Evolutionary conservation across 352 stramenopile species (phyloP).

Genomic region (Thraustotheca clavata): DNA sequence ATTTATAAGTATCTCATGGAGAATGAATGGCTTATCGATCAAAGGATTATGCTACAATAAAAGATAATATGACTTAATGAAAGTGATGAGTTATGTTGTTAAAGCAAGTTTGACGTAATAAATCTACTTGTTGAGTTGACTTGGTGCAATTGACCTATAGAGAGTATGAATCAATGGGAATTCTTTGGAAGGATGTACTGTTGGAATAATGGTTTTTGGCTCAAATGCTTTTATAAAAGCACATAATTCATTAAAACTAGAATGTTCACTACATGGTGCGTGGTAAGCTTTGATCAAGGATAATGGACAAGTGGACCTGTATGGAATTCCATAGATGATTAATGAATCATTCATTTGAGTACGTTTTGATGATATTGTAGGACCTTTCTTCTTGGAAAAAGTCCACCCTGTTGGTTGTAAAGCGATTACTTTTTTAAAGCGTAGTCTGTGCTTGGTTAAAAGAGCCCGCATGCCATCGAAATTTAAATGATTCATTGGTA

Average conservation of each 20-base stretch:
- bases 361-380: conserved; percentile 58
- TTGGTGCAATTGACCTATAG: conserved; percentile 64
- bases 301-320: conserved; percentile 41
- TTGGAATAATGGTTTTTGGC: conserved; percentile 87
- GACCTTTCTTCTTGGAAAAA: conserved; percentile 42
- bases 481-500: conserved; percentile 89
- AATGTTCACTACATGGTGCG: conserved; percentile 75
- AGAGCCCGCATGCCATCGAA: conserved; percentile 81
- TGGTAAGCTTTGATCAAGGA: background rate
- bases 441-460: conserved; percentile 52
- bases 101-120: conserved; percentile 37
- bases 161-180: background rate
- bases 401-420: conserved; percentile 95
- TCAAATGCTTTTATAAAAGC: conserved; percentile 87
- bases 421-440: conserved; percentile 81
- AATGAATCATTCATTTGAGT: conserved; percentile 74
- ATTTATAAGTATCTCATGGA: too few species aligned
- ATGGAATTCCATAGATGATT: conserved; percentile 91
- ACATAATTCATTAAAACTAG: conserved; percentile 91
- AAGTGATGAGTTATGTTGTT: conserved; percentile 22
- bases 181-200: conserved; percentile 39
- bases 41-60: background rate
- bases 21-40: too few species aligned
- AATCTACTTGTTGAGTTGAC: conserved; percentile 60
- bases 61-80: background rate